phyloP scores from a whole-genome alignment of 2,329 filamentous ascomycete genomes.

The Fusarium torulosum region DNA sequence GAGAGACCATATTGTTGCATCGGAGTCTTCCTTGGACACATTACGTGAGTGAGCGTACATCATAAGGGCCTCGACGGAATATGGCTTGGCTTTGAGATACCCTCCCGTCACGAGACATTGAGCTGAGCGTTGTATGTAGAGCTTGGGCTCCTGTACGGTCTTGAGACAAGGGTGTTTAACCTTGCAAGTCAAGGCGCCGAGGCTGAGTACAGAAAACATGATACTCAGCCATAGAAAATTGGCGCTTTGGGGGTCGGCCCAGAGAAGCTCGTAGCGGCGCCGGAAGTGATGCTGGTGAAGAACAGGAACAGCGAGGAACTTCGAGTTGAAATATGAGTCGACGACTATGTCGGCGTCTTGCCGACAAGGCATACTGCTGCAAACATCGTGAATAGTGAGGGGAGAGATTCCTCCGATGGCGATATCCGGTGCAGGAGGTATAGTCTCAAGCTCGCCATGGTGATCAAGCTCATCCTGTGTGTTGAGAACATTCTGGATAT shows the following conservation, averaged over 20 bases:
- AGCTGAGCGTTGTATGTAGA: conserved; percentile 55
- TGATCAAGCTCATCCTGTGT: conserved; percentile 26
- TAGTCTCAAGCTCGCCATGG: conserved; percentile 5
- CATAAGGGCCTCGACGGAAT: conserved; percentile 64
- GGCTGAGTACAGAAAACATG: conserved; percentile 61
- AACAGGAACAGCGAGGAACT: conserved; percentile 55
- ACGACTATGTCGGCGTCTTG: conserved; percentile 55
- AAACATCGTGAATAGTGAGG: conserved; percentile 51
- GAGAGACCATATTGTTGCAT: conserved; percentile 61
- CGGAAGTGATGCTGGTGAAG: conserved; percentile 61
- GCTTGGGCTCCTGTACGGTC: conserved; percentile 45
- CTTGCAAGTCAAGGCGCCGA: conserved; percentile 55
- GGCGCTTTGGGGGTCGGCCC: conserved; percentile 55
- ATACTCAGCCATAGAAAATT: conserved; percentile 65
- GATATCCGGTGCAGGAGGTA: conserved; percentile 48
- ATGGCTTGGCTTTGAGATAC: conserved; percentile 60
- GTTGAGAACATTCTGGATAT: conserved; percentile 56
- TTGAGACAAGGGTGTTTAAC: conserved; percentile 45
- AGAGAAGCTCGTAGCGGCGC: conserved; percentile 62
- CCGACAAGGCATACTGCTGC: conserved; percentile 53
- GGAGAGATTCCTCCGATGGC: conserved; percentile 49
- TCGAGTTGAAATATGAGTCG: conserved; percentile 55
- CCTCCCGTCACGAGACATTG: conserved; percentile 63
- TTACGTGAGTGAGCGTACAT: conserved; percentile 60
- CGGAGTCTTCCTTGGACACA: conserved; percentile 57